Percentiles rank a stretch among this genome's conserved stretches.
These are phyloP conservation scores for Rhizophora apiculata DNA, from an alignment of 345 rosid genomes.

Conservation along the genomic window DNA sequence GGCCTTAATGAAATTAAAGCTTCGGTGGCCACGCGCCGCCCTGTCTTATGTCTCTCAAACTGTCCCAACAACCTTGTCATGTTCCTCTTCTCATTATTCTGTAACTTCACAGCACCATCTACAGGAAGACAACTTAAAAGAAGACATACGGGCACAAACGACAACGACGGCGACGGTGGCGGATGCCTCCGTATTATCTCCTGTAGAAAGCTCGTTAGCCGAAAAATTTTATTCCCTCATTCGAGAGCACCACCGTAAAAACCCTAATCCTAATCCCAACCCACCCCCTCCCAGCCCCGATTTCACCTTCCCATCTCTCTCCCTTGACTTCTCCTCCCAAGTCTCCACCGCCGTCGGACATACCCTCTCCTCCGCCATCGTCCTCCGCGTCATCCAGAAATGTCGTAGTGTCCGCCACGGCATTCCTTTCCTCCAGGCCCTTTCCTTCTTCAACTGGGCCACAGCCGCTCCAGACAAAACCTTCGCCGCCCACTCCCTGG, in stretches of 20 bases:
- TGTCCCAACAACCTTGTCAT: slow-evolving; percentile 18
- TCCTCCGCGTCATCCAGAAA: slow-evolving; percentile 55
- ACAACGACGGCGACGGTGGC: slow-evolving; percentile 3
- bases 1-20: slow-evolving; percentile 39
- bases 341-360: slow-evolving; percentile 20
- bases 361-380: slow-evolving; percentile 44
- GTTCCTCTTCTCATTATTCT: slow-evolving; percentile 5
- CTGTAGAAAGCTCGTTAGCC: slow-evolving; percentile 46
- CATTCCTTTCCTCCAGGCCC: slow-evolving; percentile 61
- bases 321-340: slow-evolving; percentile 63
- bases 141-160: slow-evolving; percentile 5
- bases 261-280: slow-evolving; percentile 41
- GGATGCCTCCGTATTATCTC: slow-evolving; percentile 27
- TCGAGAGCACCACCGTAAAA: slow-evolving; percentile 76
- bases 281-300: slow-evolving; percentile 35
- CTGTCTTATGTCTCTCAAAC: slow-evolving; percentile 21
- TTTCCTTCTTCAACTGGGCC: slow-evolving; percentile 90
- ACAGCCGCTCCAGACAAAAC: slow-evolving; percentile 28
- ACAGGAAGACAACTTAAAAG: slow-evolving; percentile 16
- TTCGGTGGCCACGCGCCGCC: slow-evolving; percentile 14
- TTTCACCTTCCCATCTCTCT: slow-evolving; percentile 58
- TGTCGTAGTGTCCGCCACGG: slow-evolving; percentile 74
- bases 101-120: slow-evolving; percentile 17
- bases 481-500: slow-evolving; percentile 42
- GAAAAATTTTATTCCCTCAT: slow-evolving; percentile 59